Evolutionary conservation across 2,329 filamentous ascomycete species (phyloP).

Genomic region (Podosphaera aphanis): DNA sequence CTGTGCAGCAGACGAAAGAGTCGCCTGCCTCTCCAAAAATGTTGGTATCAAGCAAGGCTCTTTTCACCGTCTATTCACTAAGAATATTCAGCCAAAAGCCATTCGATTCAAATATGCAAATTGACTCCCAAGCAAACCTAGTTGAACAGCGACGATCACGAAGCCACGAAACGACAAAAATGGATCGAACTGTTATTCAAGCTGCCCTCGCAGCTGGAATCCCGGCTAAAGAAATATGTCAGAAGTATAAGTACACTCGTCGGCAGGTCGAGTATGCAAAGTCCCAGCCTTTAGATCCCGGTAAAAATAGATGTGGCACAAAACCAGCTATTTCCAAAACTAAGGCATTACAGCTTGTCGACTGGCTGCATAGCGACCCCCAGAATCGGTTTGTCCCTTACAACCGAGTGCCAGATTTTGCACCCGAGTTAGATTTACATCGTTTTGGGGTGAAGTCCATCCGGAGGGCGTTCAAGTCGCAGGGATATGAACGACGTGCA

Average conservation of each 20-base stretch:
- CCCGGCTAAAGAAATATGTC: neutral
- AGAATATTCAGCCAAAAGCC: too few species aligned
- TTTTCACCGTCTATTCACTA: too few species aligned
- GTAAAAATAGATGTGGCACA: neutral
- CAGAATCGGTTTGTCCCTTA: neutral
- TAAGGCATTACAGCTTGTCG: neutral
- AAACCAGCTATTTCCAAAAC: neutral
- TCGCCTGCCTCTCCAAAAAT: too few species aligned
- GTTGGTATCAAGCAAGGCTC: too few species aligned
- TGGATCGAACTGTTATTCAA: neutral
- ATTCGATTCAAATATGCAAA: too few species aligned
- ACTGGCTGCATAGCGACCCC: neutral
- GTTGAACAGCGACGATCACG: too few species aligned
- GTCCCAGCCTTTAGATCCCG: neutral
- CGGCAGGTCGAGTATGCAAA: neutral
- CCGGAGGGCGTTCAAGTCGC: neutral
- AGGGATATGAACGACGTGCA: too few species aligned
- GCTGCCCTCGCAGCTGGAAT: neutral
- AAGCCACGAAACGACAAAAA: neutral
- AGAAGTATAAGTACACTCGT: neutral
- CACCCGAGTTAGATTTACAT: neutral
- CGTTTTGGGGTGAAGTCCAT: neutral
- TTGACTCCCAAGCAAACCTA: too few species aligned
- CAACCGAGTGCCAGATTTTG: neutral
- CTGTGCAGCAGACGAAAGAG: too few species aligned